Evolutionary conservation across 441 rosid genomes (phyloP).

Genomic region (Metrosideros polymorpha): DNA sequence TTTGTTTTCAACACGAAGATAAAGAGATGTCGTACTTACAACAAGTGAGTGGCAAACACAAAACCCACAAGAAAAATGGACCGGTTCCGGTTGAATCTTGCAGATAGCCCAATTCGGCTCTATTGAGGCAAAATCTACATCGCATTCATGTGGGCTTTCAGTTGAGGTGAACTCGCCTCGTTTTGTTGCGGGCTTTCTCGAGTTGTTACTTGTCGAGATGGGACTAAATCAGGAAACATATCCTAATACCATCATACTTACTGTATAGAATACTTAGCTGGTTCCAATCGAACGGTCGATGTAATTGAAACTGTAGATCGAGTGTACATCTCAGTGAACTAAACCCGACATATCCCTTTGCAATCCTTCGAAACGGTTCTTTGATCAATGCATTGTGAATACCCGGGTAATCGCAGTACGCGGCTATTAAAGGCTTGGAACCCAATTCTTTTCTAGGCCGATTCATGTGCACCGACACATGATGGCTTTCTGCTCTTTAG

Average conservation of each 20-base stretch:
- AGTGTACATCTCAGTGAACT: background rate
- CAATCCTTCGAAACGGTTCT: background rate
- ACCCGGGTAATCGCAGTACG: background rate
- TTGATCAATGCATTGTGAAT: background rate
- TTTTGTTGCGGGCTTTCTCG: background rate
- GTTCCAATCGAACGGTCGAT: background rate
- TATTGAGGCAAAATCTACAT: background rate
- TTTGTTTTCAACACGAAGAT: no score
- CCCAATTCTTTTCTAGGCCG: background rate
- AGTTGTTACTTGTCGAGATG: background rate
- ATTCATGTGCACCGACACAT: background rate
- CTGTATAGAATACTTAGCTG: background rate
- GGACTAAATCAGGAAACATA: background rate
- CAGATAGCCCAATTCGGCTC: background rate
- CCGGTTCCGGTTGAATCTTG: background rate
- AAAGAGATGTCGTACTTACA: no score
- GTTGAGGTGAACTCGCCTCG: background rate
- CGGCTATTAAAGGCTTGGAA: background rate
- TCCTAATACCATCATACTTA: background rate
- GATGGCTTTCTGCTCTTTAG: background rate
- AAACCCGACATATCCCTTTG: background rate
- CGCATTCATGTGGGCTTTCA: background rate
- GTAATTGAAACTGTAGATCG: background rate
- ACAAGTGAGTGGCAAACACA: no score
- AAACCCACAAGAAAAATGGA: background rate